These are phyloP conservation scores for Fusarium tupiense DNA, from an alignment of 2,329 filamentous ascomycete genomes.

Conservation along the genomic window DNA sequence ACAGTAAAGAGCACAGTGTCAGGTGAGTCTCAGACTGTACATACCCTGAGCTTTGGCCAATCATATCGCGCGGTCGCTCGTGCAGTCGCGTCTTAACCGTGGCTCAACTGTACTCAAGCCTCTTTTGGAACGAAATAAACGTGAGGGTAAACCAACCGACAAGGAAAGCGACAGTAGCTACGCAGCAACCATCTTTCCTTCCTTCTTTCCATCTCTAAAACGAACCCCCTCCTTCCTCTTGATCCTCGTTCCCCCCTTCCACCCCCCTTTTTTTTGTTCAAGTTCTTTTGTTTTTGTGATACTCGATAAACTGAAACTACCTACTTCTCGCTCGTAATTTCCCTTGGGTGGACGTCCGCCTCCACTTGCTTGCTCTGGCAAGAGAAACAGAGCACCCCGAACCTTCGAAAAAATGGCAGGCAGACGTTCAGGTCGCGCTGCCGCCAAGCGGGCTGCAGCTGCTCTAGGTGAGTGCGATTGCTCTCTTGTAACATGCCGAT, in stretches of 20 bases:
- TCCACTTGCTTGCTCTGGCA: conserved; percentile 23
- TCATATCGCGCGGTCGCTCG: conserved; percentile 32
- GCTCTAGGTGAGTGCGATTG: conserved; percentile 58
- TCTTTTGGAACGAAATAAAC: conserved; percentile 25
- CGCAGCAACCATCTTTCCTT: conserved; percentile 12
- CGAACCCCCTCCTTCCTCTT: conserved; percentile 18
- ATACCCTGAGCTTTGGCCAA: conserved; percentile 34
- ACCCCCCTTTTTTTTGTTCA: conserved; percentile 5
- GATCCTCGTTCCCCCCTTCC: not conserved
- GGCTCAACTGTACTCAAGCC: conserved; percentile 36
- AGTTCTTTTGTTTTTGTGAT: conserved; percentile 23
- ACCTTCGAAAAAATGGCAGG: conserved; percentile 48
- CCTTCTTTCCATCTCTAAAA: conserved; percentile 5
- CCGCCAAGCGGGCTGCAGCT: conserved; percentile 63
- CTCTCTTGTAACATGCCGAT: conserved; percentile 9
- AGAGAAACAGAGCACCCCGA: conserved; percentile 4
- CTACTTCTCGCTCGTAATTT: conserved; percentile 21
- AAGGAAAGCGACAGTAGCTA: conserved; percentile 17
- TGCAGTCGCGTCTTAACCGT: conserved; percentile 43
- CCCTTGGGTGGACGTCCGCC: conserved; percentile 27
- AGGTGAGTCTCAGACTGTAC: not conserved
- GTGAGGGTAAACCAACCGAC: conserved; percentile 23
- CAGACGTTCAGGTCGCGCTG: conserved; percentile 63
- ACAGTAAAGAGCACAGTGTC: conserved; percentile 16
- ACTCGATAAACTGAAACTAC: conserved; percentile 23